These are phyloP conservation scores for Eucalyptus camaldulensis DNA, from an alignment of 345 rosid species.

Conservation along the genomic window DNA sequence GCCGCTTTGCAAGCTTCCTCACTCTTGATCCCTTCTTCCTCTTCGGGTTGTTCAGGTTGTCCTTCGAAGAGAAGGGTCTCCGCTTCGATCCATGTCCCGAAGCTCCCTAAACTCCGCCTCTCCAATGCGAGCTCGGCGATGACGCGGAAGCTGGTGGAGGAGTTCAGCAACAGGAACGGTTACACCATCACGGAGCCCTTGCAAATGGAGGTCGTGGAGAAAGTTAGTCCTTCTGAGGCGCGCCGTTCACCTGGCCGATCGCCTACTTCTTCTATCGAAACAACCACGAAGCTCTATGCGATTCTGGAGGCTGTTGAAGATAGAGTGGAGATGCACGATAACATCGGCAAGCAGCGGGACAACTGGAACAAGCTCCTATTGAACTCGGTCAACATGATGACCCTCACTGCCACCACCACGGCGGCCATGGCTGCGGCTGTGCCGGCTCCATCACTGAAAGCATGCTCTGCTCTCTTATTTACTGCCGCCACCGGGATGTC, in stretches of 20 bases:
- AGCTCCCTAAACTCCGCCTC: neutral
- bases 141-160: neutral
- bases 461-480: conserved; percentile 9
- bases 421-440: neutral
- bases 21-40: neutral
- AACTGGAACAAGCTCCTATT: conserved; percentile 55
- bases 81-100: neutral
- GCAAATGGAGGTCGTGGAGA: neutral
- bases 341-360: conserved; percentile 51
- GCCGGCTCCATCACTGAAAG: neutral
- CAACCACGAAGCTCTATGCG: conserved; percentile 8
- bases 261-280: neutral
- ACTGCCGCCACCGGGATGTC: conserved; percentile 19
- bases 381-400: conserved; percentile 57
- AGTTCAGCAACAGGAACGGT: neutral
- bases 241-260: neutral
- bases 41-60: neutral
- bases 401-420: conserved; percentile 37
- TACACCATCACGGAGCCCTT: neutral
- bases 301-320: conserved; percentile 50
- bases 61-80: neutral
- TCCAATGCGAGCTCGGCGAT: neutral
- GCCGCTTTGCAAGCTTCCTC: neutral
- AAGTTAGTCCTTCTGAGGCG: neutral
- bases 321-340: conserved; percentile 60